phyloP scores from a whole-genome alignment of 2,329 filamentous ascomycete genomes.

The Colletotrichum eremochloae region DNA sequence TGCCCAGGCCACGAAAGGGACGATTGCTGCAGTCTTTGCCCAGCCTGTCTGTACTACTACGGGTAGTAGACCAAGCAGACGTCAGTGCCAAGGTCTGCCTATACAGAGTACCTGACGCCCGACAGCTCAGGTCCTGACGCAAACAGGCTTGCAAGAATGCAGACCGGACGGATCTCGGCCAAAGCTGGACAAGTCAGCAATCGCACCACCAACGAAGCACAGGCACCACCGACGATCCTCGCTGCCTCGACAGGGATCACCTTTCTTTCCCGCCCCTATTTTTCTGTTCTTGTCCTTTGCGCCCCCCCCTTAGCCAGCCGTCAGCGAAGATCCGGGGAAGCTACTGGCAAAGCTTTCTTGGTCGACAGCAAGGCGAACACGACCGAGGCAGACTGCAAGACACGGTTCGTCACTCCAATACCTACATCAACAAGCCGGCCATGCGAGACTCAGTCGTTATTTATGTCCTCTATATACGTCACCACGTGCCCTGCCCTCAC shows the following conservation, averaged over 20 bases:
- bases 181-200: conserved; percentile 5
- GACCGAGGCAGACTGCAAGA: not conserved
- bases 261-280: conserved; percentile 21
- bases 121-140: not conserved
- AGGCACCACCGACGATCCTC: conserved; percentile 25
- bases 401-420: not conserved
- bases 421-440: not conserved
- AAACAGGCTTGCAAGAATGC: not conserved
- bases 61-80: not conserved
- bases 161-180: not conserved
- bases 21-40: conserved; percentile 28
- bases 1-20: conserved; percentile 31
- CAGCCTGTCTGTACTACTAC: conserved; percentile 3
- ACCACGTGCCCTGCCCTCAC: not conserved
- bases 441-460: not conserved
- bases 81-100: not conserved
- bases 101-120: not conserved
- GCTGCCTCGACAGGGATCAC: conserved; percentile 33
- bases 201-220: not conserved
- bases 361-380: not conserved
- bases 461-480: not conserved
- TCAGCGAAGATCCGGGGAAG: conserved; percentile 39
- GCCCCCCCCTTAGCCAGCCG: not conserved
- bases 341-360: conserved; percentile 19
- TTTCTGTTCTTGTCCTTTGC: conserved; percentile 27